Conservation (phyloP, 73 alveolate species). For the Symbiodinium natans region DNA sequence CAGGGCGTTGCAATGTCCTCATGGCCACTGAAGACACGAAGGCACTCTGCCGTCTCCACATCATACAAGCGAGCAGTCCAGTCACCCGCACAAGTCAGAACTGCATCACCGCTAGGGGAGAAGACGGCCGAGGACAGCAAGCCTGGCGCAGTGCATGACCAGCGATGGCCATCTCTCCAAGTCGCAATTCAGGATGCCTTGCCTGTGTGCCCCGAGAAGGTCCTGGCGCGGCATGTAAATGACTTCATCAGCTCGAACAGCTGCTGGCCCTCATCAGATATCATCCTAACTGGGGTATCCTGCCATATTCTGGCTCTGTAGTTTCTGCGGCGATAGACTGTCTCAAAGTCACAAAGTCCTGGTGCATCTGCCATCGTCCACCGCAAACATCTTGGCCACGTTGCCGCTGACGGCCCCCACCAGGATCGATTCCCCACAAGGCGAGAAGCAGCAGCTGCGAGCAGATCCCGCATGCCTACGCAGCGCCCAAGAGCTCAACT, state of each 20-base stretch:
- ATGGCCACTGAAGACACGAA: slow-evolving; percentile 37
- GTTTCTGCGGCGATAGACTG: no score
- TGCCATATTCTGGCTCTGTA: no score
- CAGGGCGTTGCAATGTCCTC: no score
- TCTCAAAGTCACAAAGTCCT: no score
- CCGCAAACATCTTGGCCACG: background rate
- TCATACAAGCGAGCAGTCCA: slow-evolving; percentile 45
- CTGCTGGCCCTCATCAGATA: no score
- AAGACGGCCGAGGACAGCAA: slow-evolving; percentile 47
- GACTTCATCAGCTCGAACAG: no score
- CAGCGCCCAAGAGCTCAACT: background rate
- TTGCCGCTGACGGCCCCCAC: slow-evolving; percentile 7
- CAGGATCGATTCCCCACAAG: slow-evolving; percentile 32
- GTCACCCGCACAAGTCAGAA: slow-evolving; percentile 47
- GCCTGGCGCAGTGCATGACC: background rate
- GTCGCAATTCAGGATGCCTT: background rate
- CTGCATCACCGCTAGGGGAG: slow-evolving; percentile 26
- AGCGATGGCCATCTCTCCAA: background rate
- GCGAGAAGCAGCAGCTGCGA: slow-evolving; percentile 55
- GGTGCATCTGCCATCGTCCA: background rate
- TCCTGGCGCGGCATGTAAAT: slow-evolving; percentile 1
- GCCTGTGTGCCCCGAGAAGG: slow-evolving; percentile 65
- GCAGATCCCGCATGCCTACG: slow-evolving; percentile 46
- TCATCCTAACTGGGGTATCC: no score
- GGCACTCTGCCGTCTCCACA: slow-evolving; percentile 37